phyloP scores from a whole-genome alignment of 1,139 yeast genomes.

The Candida sp. region DNA sequence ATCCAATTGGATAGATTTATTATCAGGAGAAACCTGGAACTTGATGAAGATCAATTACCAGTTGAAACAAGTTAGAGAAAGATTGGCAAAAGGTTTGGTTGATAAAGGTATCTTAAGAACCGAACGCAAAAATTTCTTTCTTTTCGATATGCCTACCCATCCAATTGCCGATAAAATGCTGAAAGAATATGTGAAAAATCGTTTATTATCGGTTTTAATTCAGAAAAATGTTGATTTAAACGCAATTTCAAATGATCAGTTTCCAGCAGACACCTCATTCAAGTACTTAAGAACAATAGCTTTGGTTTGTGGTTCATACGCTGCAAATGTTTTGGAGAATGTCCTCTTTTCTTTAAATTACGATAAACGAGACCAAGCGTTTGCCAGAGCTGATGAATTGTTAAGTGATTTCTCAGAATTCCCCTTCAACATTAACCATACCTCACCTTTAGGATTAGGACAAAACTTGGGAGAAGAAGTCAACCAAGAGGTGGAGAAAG shows the following conservation, averaged over 20 bases:
- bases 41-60: constrained; percentile 92
- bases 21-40: constrained; percentile 98
- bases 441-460: constrained; percentile 70
- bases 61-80: constrained; percentile 93
- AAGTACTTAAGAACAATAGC: constrained; percentile 75
- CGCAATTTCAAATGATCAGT: constrained; percentile 49
- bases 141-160: constrained; percentile 98
- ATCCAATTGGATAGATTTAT: constrained; percentile 89
- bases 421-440: constrained; percentile 65
- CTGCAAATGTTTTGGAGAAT: constrained; percentile 95
- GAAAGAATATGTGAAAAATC: constrained; percentile 75
- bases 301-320: constrained; percentile 85
- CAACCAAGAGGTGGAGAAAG: constrained; percentile 61
- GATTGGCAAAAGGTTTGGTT: constrained; percentile 94
- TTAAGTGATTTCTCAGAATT: constrained; percentile 77
- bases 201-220: constrained; percentile 69
- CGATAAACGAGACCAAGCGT: constrained; percentile 91
- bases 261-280: constrained; percentile 69
- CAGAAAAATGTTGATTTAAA: constrained; percentile 63
- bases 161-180: constrained; percentile 87
- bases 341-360: constrained; percentile 76
- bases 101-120: constrained; percentile 96
- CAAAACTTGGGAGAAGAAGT: constrained; percentile 72
- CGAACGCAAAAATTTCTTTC: constrained; percentile 88
- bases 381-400: constrained; percentile 89